Base-by-base conservation (phyloP, 1,139 yeast species). In the Wickerhamomyces sp. region DNA sequence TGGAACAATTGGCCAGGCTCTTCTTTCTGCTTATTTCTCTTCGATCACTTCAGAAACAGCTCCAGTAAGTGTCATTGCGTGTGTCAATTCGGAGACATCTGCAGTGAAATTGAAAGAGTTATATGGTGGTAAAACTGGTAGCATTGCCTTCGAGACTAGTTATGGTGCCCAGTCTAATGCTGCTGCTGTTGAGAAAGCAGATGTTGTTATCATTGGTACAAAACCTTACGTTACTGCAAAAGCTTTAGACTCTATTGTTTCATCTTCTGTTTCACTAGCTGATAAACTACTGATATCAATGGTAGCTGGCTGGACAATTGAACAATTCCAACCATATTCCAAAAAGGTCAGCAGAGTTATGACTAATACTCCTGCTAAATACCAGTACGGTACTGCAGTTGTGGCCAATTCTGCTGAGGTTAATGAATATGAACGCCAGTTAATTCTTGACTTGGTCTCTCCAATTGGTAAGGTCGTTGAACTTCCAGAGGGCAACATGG, bases 1-100 rank as follows among this genome's bases (percentile, higher is more conserved):
- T 54, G 99, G 99, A 42, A 90, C 87, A 41, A 87, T 92, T 92
- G 97, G 98, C 43, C 84, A 94, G 25, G 97, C 98, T n/a, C 88
- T 92, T 35, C 74, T 86, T 30, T 74, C 88, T 14, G 96, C 97
- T 17, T 83, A 90, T 39, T 71, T 76, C 43, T 65, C 68, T 34
- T 64, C 69, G n/a, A 64, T 68, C 34, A 61, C 56, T 33, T 55
- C 58, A 20, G 52, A 54, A 14, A 49, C 55, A 64, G 54, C 70
- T 54, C 97, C 97, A 24, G 61, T 71, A 28, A 76, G 72, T 54
- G 81, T 89, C 59, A 74, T 82, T 49, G 88, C 94, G 20, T 81
- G 95, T 56, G 92, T 86, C 45, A 78, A 75, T 49, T 68, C 79
- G 40, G 73, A 72, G 44, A 61, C 63, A 21, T 74, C 86, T 38